phyloP scores from a whole-genome alignment of 257 asterid genomes.

The Cinchona pubescens region DNA sequence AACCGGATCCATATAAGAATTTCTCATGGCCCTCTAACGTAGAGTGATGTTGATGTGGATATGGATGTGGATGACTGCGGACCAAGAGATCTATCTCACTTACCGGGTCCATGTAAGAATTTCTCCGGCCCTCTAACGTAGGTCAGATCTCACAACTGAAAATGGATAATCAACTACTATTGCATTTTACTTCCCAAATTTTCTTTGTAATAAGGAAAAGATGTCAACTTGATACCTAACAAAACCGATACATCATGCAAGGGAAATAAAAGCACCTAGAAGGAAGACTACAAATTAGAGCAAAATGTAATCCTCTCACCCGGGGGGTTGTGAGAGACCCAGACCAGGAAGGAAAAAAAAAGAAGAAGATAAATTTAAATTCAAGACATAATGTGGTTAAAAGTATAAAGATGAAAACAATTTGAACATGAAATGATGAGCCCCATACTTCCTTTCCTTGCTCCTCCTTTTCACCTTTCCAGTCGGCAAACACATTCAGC shows the following conservation, averaged over 20 bases:
- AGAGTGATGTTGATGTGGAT: too few relatives aligned
- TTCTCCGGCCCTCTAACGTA: too few relatives aligned
- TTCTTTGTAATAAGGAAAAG: background rate
- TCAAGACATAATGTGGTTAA: background rate
- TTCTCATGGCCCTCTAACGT: too few relatives aligned
- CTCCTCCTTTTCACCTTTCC: background rate
- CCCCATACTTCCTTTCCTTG: background rate
- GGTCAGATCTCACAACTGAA: background rate
- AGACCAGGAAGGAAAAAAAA: too few relatives aligned
- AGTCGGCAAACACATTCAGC: conserved; percentile 23
- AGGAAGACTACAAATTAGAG: background rate
- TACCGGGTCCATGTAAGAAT: too few relatives aligned
- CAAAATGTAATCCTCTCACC: background rate
- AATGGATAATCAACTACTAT: background rate
- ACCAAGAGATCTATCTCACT: too few relatives aligned
- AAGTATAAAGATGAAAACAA: background rate
- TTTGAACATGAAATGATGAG: background rate
- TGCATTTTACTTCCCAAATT: background rate
- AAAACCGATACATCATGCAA: background rate
- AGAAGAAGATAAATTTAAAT: background rate
- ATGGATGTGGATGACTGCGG: too few relatives aligned
- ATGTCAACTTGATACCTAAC: background rate
- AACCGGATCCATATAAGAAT: too few relatives aligned
- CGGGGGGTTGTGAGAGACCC: too few relatives aligned
- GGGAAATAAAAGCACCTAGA: background rate